Percentiles rank a stretch among this genome's conserved stretches.
Evolutionary conservation across 768 basidiomycete genomes (phyloP).

Genomic region (Guyanaporus albipodus): DNA sequence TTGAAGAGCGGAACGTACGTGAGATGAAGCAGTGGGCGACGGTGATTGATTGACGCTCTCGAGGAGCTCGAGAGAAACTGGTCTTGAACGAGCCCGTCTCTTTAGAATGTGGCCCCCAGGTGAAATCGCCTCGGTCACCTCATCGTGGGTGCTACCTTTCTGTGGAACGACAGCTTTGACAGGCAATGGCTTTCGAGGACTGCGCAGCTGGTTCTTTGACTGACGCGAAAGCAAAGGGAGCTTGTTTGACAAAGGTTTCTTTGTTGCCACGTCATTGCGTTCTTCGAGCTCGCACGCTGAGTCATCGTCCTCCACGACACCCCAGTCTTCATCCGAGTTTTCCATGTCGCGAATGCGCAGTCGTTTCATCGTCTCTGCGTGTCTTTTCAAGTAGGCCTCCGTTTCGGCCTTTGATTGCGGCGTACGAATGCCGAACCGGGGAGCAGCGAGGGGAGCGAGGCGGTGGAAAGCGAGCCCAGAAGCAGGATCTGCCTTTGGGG

Average conservation of each 20-base stretch:
- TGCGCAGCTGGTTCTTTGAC: slow-evolving; percentile 27
- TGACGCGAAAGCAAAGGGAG: slow-evolving; percentile 23
- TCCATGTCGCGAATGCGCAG: slow-evolving; percentile 57
- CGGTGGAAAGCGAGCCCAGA: slow-evolving; percentile 34
- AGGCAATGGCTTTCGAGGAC: slow-evolving; percentile 26
- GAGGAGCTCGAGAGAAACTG: slow-evolving; percentile 62
- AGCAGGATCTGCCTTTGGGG: slow-evolving; percentile 30
- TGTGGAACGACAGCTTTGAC: slow-evolving; percentile 28
- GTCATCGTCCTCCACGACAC: slow-evolving; percentile 40
- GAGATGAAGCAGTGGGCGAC: slow-evolving; percentile 37
- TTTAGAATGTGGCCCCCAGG: slow-evolving; percentile 76
- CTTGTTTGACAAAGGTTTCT: slow-evolving; percentile 33
- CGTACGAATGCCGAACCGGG: slow-evolving; percentile 26
- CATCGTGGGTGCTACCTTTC: slow-evolving; percentile 46
- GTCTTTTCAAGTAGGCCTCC: slow-evolving; percentile 40
- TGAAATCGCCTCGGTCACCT: slow-evolving; percentile 66
- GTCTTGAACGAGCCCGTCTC: slow-evolving; percentile 68
- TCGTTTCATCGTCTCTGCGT: slow-evolving; percentile 63
- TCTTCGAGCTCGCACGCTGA: slow-evolving; percentile 51
- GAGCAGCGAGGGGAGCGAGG: slow-evolving; percentile 33
- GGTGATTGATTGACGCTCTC: slow-evolving; percentile 45
- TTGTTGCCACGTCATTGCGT: slow-evolving; percentile 29
- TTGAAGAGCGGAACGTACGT: slow-evolving; percentile 9
- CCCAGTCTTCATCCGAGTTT: slow-evolving; percentile 44
- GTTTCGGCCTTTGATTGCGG: slow-evolving; percentile 37